Base-by-base conservation (phyloP, 2,329 filamentous ascomycete genomes). In the Epichloe sp. region DNA sequence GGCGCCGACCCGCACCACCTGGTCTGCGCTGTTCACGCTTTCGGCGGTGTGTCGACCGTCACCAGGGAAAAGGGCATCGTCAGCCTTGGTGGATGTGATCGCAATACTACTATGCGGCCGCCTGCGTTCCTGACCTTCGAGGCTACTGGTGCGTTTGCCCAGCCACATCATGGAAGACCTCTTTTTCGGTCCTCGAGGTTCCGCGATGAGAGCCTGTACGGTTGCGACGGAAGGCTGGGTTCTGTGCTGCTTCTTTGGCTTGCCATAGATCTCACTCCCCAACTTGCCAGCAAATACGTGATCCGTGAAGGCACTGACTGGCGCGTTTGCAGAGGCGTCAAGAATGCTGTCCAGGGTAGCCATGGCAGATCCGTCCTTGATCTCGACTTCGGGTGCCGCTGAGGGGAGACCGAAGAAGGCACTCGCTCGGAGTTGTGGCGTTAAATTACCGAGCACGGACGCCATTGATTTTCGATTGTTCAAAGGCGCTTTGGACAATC, bases 261-360 rank as follows among this genome's bases (percentile, higher is more conserved):
- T 63, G 36, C 85, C 85, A 62, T 93, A 94, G 0, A 90, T 78
- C 59, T 91, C 86, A 4, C 78, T 65, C 23, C 88, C 86, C 11
- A 89, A 73, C 55, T 82, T 80, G 4, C 89, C 89, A 31, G 83
- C 86, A 61, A 86, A 89, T 0, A 84, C 80, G 64, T 96, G 89
- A 61, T 96, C 88, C 0, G 86, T 95, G 60, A 97, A 97, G 26
- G 90, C 91, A 57, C 77, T 88, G 34, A 95, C 89, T 1, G 93
- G 93, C 0, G 93, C 91, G 53, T 77, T 79, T 3, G 88, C 86
- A 3, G 91, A 93, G 7, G 91, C 93, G 62, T 95, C 86, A 15
- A 98, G 76, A 49, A 98, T 94, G 63, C 82, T 90, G 57, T 98
- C 90, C 7, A 98, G 77, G 0, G 91, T 95, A 42, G 80, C 84